Conservation (phyloP, 306 rosid species). For the Ammopiptanthus mongolicus region DNA sequence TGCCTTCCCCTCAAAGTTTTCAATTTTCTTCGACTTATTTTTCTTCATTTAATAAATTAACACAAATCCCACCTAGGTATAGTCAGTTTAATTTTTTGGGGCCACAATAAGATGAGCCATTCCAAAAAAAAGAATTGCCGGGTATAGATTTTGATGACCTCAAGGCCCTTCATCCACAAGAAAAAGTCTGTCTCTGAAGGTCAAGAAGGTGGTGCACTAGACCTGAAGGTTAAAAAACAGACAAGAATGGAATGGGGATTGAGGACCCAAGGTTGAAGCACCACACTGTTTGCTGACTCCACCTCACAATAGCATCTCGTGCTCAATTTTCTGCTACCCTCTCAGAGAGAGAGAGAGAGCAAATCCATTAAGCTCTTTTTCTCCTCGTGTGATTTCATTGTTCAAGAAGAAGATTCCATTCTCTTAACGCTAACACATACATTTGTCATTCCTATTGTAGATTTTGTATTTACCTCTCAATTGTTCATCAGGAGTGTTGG, state of each 20-base stretch:
- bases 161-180: background rate
- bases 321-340: background rate
- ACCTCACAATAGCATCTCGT: background rate
- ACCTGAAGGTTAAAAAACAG: background rate
- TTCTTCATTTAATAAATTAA: background rate
- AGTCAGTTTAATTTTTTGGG: background rate
- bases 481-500: background rate
- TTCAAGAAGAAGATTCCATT: constrained; percentile 2
- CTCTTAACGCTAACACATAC: background rate
- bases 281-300: background rate
- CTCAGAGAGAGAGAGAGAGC: background rate
- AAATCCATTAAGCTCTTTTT: background rate
- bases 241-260: background rate
- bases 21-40: background rate
- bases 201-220: background rate
- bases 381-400: constrained; percentile 2
- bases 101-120: background rate
- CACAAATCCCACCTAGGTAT: background rate
- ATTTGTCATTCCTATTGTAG: background rate
- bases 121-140: background rate
- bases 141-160: background rate
- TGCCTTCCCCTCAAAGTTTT: background rate
- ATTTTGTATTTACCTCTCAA: background rate
- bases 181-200: background rate
- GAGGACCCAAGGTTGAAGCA: background rate